These are phyloP conservation scores for Eucalyptus polyanthemos DNA, from an alignment of 345 rosid genomes.

Conservation along the genomic window DNA sequence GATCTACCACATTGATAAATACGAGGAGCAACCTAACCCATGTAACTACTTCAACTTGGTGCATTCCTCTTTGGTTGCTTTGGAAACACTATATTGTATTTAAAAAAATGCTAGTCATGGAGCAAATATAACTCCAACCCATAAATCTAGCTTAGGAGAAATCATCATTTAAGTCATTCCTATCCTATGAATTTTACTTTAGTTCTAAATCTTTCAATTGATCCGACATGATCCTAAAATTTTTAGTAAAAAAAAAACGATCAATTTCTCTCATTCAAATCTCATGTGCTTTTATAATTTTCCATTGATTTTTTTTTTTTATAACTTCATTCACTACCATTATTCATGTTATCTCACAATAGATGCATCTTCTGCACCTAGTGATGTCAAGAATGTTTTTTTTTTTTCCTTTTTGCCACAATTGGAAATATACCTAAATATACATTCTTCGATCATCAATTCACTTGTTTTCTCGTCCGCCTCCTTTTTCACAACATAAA, in stretches of 20 bases:
- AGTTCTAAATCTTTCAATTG: too few relatives aligned
- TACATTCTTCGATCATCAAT: too few relatives aligned
- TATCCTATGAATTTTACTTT: too few relatives aligned
- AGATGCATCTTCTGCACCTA: not conserved
- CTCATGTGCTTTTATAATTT: not conserved
- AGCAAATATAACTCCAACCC: not conserved
- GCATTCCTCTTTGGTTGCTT: not conserved
- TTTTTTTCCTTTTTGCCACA: not conserved
- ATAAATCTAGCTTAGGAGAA: not conserved
- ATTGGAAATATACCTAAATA: not conserved
- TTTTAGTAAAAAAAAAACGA: too few relatives aligned
- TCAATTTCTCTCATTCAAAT: not conserved
- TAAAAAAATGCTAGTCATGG: not conserved
- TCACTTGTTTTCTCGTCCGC: not conserved
- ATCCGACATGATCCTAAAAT: fast-evolving
- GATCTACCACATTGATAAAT: not conserved
- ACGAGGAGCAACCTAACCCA: not conserved
- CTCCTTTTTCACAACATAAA: not conserved
- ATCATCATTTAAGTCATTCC: not conserved
- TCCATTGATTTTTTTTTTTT: too few relatives aligned
- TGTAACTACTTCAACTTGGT: not conserved
- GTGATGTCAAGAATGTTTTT: not conserved
- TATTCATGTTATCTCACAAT: not conserved
- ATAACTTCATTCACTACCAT: not conserved
- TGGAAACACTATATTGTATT: not conserved